Evolutionary conservation across 116 monocot genomes (phyloP).

Genomic region (Zostera marina): DNA sequence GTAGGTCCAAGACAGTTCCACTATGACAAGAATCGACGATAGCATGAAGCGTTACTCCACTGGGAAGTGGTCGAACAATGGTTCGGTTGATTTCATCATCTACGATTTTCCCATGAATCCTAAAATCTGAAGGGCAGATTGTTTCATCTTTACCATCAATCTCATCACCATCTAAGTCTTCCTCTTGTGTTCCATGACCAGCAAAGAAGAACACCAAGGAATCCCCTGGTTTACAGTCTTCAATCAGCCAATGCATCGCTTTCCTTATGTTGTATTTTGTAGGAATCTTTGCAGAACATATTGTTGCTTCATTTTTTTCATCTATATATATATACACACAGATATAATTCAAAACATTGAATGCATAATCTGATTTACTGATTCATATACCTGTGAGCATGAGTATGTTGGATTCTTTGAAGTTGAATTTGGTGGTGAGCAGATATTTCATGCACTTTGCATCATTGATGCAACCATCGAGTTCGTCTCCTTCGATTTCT

Average conservation of each 20-base stretch:
- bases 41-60: constrained; percentile 58
- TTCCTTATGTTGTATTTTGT: constrained; percentile 48
- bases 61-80: constrained; percentile 49
- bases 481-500: constrained; percentile 14
- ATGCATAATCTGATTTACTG: background rate
- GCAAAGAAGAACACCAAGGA: constrained; percentile 91
- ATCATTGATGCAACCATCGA: constrained; percentile 70
- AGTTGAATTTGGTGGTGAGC: constrained; percentile 22
- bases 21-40: constrained; percentile 88
- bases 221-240: constrained; percentile 34
- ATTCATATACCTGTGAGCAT: constrained; percentile 2
- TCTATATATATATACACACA: constrained; percentile 4
- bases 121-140: constrained; percentile 71
- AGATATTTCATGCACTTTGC: constrained; percentile 54
- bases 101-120: constrained; percentile 39
- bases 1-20: constrained; percentile 75
- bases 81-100: constrained; percentile 72
- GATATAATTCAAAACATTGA: background rate
- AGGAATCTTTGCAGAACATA: constrained; percentile 26
- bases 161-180: constrained; percentile 38
- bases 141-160: constrained; percentile 69
- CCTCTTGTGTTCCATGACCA: constrained; percentile 69
- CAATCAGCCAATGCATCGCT: constrained; percentile 74
- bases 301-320: constrained; percentile 21
- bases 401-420: constrained; percentile 9